phyloP scores from a whole-genome alignment of 768 basidiomycete species.

The Gelatoporia subvermispora region DNA sequence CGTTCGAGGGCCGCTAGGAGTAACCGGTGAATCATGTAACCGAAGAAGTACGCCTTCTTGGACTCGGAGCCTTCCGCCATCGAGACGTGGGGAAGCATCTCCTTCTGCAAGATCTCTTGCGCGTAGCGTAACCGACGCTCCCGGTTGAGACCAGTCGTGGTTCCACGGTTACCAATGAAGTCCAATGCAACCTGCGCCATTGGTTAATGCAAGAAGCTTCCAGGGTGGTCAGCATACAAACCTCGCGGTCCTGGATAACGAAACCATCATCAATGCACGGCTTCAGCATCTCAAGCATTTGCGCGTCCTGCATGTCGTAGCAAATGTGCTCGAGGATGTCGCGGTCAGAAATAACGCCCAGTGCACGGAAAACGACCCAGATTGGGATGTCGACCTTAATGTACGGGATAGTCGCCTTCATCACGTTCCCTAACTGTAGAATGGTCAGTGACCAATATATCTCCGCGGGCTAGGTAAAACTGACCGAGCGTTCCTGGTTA shows the following conservation, averaged over 20 bases:
- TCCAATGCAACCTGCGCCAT: slow-evolving; percentile 66
- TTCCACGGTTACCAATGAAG: slow-evolving; percentile 97
- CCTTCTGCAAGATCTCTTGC: slow-evolving; percentile 96
- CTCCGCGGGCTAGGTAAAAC: slow-evolving; percentile 24
- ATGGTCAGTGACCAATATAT: not conserved
- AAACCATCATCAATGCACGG: slow-evolving; percentile 98
- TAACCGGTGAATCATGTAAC: slow-evolving; percentile 98
- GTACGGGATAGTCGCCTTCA: slow-evolving; percentile 96
- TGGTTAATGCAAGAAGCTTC: slow-evolving; percentile 9
- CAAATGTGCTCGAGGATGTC: slow-evolving; percentile 98
- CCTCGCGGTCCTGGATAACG: slow-evolving; percentile 95
- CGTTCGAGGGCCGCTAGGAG: slow-evolving; percentile 90
- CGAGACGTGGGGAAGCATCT: slow-evolving; percentile 96
- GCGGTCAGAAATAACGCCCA: slow-evolving; percentile 95
- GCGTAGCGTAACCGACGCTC: slow-evolving; percentile 95
- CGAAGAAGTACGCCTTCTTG: slow-evolving; percentile 99
- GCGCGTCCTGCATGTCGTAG: slow-evolving; percentile 93
- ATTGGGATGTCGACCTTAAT: slow-evolving; percentile 98
- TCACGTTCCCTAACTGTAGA: slow-evolving; percentile 76
- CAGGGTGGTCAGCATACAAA: slow-evolving; percentile 26
- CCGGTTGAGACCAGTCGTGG: slow-evolving; percentile 84
- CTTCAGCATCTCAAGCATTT: slow-evolving; percentile 97
- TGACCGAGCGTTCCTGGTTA: slow-evolving; percentile 82
- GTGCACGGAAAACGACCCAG: slow-evolving; percentile 97
- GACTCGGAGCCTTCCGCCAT: slow-evolving; percentile 95